Evolutionary conservation across 2,329 filamentous ascomycete genomes (phyloP), one percentile per base, ranked within the genome.

Genomic region (Daldinia eschscholtzii): DNA sequence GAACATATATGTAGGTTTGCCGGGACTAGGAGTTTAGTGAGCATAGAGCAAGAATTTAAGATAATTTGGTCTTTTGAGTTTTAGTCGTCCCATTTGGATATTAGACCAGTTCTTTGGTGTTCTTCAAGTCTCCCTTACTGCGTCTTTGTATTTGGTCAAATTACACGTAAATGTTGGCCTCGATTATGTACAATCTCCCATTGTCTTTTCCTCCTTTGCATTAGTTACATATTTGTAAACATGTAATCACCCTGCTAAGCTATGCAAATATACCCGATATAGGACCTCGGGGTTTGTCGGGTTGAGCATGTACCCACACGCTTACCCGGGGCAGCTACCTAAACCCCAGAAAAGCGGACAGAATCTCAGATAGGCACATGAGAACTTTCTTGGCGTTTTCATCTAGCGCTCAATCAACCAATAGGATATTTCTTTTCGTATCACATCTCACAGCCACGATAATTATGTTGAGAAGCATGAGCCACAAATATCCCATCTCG

Each of bases 231-330:
- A 35, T 2, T 35, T 35, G 33, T 35, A 7, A 35, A 35, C 33
- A 15, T 39, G 37, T 39, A 15, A 39, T 10, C 12, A 39, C 2
- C 41, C 28, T 52, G 33, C 18, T 23, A 6, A 55, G 33, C n/a
- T 55, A 23, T 5, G 13, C 13, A 15, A 9, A 50, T 50, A 23
- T 50, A 59, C 57, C 55, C 57, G 58, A 62, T 57, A 48, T 68
- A 62, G 30, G 58, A 65, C 66, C 65, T 68, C 65, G 65, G 65
- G 39, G 35, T 60, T 12, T 23, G 30, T 65, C 61, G 61, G 61
- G 62, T 57, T 62, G 46, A 55, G 46, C 5, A 59, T 9, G 42
- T 26, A 61, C 18, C 57, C 41, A 57, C 23, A 37, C 15, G n/a
- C 61, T 67, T 64, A 58, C 61, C 61, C 65, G 65, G n/a, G 33